Evolutionary conservation across 2,329 filamentous ascomycete species (phyloP), one percentile per base, ranked within the genome.

Genomic region (Lachnellula cervina): DNA sequence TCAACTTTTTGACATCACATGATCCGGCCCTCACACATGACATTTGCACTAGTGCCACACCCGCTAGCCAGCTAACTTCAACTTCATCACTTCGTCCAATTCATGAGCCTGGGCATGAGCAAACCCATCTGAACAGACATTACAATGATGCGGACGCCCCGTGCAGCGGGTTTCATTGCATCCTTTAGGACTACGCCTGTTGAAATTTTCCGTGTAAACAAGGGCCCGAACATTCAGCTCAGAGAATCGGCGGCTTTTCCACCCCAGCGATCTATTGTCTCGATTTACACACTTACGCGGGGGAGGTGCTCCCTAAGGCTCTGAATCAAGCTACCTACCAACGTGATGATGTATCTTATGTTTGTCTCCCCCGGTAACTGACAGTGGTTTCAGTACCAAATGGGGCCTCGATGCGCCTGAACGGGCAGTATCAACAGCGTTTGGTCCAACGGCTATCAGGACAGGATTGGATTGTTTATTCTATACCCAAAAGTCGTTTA

Each of bases 361-460:
- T 38, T 49, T 40, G 35, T 16, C 17, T 16, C 45, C 13, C 6
- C 34, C 46, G 5, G 21, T 49, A 44, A 14, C 21, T 19, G 35
- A 34, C 23, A 34, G 16, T 4, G 14, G 23, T 52, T 45, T 6
- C 14, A 52, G 50, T 37, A 16, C 50, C 50, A 32, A 52, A 52
- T 45, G 50, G 50, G 4, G 38, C 40, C 5, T 52, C 50, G 25
- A 52, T 52, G 50, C 50, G 49, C 28, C 38, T 38, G 23, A 52
- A 21, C 21, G 21, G 21, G 21, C 21, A 21, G 21, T 21, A 21
- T 21, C 21, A 21, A 21, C 21, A 21, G 21, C 21, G 21, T 21
- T 21, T 21, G 4, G 21, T 21, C 21, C 21, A 4, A 21, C 21
- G 21, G 21, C 21, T 21, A 21, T 21, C 21, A 21, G 21, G 21